Evolutionary conservation across 2,329 filamentous ascomycete species (phyloP).

Genomic region (Aspergillus sp.): DNA sequence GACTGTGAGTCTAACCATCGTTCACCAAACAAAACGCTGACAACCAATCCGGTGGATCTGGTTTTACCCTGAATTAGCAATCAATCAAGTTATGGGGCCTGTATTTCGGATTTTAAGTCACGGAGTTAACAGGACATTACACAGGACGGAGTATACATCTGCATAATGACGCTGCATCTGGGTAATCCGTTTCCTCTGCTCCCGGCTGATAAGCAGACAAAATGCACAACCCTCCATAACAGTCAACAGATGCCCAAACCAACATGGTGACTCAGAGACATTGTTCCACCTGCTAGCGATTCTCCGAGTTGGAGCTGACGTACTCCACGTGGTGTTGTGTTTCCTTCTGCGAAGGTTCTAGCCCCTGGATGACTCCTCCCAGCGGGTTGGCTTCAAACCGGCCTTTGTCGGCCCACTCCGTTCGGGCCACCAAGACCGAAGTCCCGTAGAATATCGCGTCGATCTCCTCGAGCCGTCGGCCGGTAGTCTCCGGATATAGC

Average conservation of each 20-base stretch:
- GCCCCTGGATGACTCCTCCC: neutral
- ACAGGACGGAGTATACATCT: too few species aligned
- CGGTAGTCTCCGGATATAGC: conserved; percentile 30
- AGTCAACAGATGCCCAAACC: neutral
- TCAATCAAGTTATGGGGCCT: neutral
- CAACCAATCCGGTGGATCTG: neutral
- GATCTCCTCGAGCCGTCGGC: conserved; percentile 40
- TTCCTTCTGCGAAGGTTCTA: neutral
- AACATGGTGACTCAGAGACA: too few species aligned
- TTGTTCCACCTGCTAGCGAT: neutral
- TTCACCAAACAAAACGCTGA: neutral
- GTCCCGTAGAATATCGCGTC: conserved; percentile 26
- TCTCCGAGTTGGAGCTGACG: neutral
- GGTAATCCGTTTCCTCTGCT: neutral
- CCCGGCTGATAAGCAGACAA: neutral
- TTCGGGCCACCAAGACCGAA: neutral
- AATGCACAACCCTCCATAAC: neutral
- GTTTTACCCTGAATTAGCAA: neutral
- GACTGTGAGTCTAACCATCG: neutral
- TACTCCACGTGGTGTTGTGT: neutral
- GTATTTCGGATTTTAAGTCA: too few species aligned
- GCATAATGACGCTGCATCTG: too few species aligned
- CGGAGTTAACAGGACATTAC: too few species aligned
- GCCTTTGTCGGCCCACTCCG: neutral
- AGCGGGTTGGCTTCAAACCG: neutral